Base-by-base conservation (phyloP, 306 rosid species). In the Cucurbita ficifolia region DNA sequence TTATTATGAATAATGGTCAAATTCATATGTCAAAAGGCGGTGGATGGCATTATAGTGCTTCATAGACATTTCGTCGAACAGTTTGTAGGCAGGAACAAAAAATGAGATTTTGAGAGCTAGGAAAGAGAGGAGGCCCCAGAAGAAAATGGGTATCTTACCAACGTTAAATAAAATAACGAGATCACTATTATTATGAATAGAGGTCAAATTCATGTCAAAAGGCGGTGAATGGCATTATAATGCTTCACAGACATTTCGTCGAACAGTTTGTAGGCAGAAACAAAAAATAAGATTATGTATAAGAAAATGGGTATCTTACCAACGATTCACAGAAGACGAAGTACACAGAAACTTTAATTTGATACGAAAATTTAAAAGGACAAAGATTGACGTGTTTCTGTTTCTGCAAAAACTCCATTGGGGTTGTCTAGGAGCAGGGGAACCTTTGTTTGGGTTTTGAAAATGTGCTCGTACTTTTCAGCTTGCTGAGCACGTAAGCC, bases 391-490 rank as follows among this genome's bases (percentile, higher is more conserved):
- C 17, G 50, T 64, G 71, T 64, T 19, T 61, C 24, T 61, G 67
- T 61, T 61, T 61, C 46, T 61, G 22, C 69, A 24, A 36, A 61
- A 61, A 61, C 69, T 8, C 48, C 69, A 61, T 60, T 24, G 45
- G 45, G 6, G 19, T 36, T 58, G 42, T 60, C 43, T 60, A 11
- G 64, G 39, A 29, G 18, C 16, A n/a, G 50, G 51, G 33, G 33
- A 64, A n/a, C 48, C 48, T 35, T 40, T 38, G 69, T 75, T 76
- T 50, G 62, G 35, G 21, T 55, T 24, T 0, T 56, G 19, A 80
- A 79, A 82, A 82, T 79, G 77, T 83, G 89, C 79, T 79, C 76
- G 81, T 84, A 82, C 72, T 76, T 59, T 11, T 17, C n/a, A 24
- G n/a, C 38, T 19, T 8, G 4, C 39, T 56, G 21, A 11, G 22